Evolutionary conservation across 2,329 filamentous ascomycete species (phyloP).

Genomic region (Fusarium drepaniforme): DNA sequence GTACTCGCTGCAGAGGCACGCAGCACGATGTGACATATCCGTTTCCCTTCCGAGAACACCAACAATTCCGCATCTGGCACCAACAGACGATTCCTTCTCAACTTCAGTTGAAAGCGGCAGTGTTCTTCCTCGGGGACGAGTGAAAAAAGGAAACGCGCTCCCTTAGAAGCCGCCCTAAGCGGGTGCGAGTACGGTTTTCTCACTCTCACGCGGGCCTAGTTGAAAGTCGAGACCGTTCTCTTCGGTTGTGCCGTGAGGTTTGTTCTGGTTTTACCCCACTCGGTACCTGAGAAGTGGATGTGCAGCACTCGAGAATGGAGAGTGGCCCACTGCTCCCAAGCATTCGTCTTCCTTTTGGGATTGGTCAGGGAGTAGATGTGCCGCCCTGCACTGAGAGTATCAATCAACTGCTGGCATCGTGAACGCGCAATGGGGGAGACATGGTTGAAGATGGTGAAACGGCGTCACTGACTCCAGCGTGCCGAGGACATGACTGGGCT

Average conservation of each 20-base stretch:
- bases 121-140: not conserved
- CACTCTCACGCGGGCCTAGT: constrained; percentile 13
- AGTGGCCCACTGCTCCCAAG: constrained; percentile 2
- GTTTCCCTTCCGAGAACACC: not conserved
- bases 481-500: not conserved
- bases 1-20: constrained; percentile 4
- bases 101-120: constrained; percentile 9
- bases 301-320: constrained; percentile 19
- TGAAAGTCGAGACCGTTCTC: constrained; percentile 46
- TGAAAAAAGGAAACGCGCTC: constrained; percentile 10
- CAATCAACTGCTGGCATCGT: constrained; percentile 15
- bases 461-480: not conserved
- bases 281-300: constrained; percentile 44
- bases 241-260: constrained; percentile 44
- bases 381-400: constrained; percentile 9
- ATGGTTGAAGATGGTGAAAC: constrained; percentile 2
- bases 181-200: constrained; percentile 21
- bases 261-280: constrained; percentile 38
- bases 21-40: not conserved
- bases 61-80: not conserved
- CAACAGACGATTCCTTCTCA: not conserved
- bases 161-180: constrained; percentile 27
- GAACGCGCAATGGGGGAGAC: not conserved
- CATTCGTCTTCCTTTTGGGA: not conserved
- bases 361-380: not conserved